These are phyloP conservation scores for Dujonia santamariae DNA, from an alignment of 1,139 yeast species.

Conservation along the genomic window DNA sequence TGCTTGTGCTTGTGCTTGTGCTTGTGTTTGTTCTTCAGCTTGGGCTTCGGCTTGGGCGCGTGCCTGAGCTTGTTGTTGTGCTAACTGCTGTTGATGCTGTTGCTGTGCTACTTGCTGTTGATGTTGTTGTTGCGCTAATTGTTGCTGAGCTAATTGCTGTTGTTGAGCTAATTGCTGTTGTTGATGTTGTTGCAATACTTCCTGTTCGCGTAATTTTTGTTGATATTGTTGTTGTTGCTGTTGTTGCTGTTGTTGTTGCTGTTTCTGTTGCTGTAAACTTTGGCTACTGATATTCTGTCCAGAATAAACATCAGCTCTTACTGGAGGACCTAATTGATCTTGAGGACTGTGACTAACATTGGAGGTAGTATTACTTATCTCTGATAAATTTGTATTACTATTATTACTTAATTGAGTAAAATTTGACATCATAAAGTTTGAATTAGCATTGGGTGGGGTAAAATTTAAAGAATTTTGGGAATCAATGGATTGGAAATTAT, in stretches of 20 bases:
- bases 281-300: constrained; percentile 6
- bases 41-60: constrained; percentile 15
- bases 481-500: constrained; percentile 39
- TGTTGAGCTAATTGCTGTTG: constrained; percentile 19
- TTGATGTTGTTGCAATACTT: constrained; percentile 10
- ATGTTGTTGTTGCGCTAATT: constrained; percentile 10
- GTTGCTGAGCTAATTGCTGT: constrained; percentile 18
- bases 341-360: constrained; percentile 7
- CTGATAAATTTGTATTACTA: constrained; percentile 41
- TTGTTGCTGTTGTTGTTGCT: constrained; percentile 14
- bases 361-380: constrained; percentile 26
- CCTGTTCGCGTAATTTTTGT: constrained; percentile 18
- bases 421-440: constrained; percentile 12
- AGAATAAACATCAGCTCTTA: constrained; percentile 3
- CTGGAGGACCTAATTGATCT: not conserved
- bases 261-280: constrained; percentile 12
- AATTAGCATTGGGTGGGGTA: constrained; percentile 32
- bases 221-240: constrained; percentile 15
- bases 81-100: constrained; percentile 12
- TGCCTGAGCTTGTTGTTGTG: constrained; percentile 17
- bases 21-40: constrained; percentile 10
- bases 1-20: constrained; percentile 7
- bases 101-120: constrained; percentile 10
- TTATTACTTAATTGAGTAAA: constrained; percentile 44
- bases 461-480: constrained; percentile 32